These are phyloP conservation scores for Apiospora hydei DNA, from an alignment of 2,329 filamentous ascomycete genomes.

Conservation along the genomic window DNA sequence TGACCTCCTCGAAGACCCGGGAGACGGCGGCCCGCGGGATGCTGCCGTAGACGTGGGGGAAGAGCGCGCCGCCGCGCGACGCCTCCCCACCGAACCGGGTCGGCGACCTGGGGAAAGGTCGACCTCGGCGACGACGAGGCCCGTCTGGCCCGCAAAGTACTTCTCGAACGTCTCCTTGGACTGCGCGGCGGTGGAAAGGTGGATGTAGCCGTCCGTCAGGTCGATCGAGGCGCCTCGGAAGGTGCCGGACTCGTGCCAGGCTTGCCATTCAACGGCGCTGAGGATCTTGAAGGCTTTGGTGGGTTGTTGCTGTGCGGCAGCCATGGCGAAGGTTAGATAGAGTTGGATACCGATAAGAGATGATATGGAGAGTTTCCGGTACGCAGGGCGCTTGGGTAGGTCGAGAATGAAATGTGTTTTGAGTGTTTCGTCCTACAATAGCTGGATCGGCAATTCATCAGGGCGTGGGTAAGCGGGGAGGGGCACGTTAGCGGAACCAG, in stretches of 20 bases:
- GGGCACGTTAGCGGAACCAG: neutral
- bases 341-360: neutral
- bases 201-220: slow-evolving; percentile 23
- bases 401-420: neutral
- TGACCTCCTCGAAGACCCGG: slow-evolving; percentile 8
- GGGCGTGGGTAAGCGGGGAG: neutral
- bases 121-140: slow-evolving; percentile 23
- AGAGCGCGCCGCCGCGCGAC: slow-evolving; percentile 14
- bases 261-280: neutral
- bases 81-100: slow-evolving; percentile 20
- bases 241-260: neutral
- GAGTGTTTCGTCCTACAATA: too few relatives aligned
- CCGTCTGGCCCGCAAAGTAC: slow-evolving; percentile 18
- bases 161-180: slow-evolving; percentile 15
- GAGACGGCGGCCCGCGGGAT: slow-evolving; percentile 16
- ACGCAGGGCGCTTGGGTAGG: too few relatives aligned
- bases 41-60: slow-evolving; percentile 22
- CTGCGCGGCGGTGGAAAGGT: slow-evolving; percentile 18
- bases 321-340: neutral
- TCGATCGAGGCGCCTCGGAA: slow-evolving; percentile 21
- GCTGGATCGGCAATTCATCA: too few relatives aligned
- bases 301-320: neutral
- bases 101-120: neutral
- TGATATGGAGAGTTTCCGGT: too few relatives aligned
- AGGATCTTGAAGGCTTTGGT: slow-evolving; percentile 23